Base-by-base conservation (phyloP, 202 grass and related monocot species). In the Carex arenaria region DNA sequence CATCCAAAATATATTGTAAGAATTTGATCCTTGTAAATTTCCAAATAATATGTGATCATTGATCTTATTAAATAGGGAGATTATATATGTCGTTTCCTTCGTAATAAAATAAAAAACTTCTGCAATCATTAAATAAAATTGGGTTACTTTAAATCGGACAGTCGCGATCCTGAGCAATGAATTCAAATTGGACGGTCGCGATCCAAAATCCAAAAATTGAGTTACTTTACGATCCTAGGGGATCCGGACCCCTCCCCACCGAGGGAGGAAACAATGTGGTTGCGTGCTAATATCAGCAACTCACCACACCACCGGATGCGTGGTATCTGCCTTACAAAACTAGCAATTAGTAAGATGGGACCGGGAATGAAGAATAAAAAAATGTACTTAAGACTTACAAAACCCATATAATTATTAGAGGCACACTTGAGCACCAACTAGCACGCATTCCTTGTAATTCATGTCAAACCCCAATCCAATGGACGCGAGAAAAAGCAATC, bases 401-500 rank as follows among this genome's bases (percentile, higher is more conserved):
- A 77, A 15, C 57, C 52, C 73, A 57, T 56, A 55, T 34, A 77
- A 77, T 77, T 56, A 57, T 57, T 57, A 77, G 1, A 77, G 14
- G 13, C 72, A 78, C 53, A 78, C 53, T 78, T 59, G 53, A 77
- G 73, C 73, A 56, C 52, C 73, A 77, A 77, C 52, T 19, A 77
- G 52, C 52, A 68, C 47, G 80, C 80, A 82, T 2, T 64, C n/a
- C 14, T 82, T 68, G 59, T 67, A 67, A 80, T 49, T 69, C 63
- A 67, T 67, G 62, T 68, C 80, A 69, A 69, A 49, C 45, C 45
- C 45, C 45, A 14, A 19, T 47, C 80, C 40, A 66, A 67, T 82
- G 80, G 80, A 82, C 14, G 42, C 31, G 17, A 69, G 7, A 82
- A 69, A 69, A 69, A 82, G 80, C 80, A 54, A 67, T 82, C 19